Evolutionary conservation across 2,329 filamentous ascomycete species (phyloP).

Genomic region (Microcera coccophila): DNA sequence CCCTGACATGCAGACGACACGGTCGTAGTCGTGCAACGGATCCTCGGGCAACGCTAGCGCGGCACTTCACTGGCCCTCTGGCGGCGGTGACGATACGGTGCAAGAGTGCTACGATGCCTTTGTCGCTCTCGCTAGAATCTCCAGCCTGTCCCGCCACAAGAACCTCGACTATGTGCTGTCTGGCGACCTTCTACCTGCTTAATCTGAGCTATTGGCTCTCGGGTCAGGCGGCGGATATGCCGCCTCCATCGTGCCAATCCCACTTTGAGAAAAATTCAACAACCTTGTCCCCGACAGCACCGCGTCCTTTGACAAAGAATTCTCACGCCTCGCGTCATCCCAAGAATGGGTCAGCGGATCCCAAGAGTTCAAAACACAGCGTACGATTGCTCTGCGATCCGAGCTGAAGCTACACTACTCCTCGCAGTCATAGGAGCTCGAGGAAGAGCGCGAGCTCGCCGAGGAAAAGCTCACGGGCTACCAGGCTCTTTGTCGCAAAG

Average conservation of each 20-base stretch:
- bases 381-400: constrained; percentile 30
- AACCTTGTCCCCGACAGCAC: constrained; percentile 27
- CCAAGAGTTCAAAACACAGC: constrained; percentile 25
- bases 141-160: too few species aligned
- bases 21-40: too few species aligned
- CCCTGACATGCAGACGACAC: too few species aligned
- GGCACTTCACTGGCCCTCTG: too few species aligned
- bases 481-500: constrained; percentile 27
- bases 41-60: too few species aligned
- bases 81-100: too few species aligned
- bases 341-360: constrained; percentile 29
- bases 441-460: constrained; percentile 15
- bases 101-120: too few species aligned
- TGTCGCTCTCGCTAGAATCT: too few species aligned
- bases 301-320: constrained; percentile 31
- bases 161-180: too few species aligned
- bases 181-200: too few species aligned
- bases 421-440: constrained; percentile 7
- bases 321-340: constrained; percentile 30
- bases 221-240: constrained; percentile 1
- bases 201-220: too few species aligned
- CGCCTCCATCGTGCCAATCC: constrained; percentile 25
- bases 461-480: constrained; percentile 23
- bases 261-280: constrained; percentile 30
- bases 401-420: constrained; percentile 31